Evolutionary conservation across 2,329 filamentous ascomycete genomes (phyloP).

Genomic region (Ceratocystis smalleyi): DNA sequence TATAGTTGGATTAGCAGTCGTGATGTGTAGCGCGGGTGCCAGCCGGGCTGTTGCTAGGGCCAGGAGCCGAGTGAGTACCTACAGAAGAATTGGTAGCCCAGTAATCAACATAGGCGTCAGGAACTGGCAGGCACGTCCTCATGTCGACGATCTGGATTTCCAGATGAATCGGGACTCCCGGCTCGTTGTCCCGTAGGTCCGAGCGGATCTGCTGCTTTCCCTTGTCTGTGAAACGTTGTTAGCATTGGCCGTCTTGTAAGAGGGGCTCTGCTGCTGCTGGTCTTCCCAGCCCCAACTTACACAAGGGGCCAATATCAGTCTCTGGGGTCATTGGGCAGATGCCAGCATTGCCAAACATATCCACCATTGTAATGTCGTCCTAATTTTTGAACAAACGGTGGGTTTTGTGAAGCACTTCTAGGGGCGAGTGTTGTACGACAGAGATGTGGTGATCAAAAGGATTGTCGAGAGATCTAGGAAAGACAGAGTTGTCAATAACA

Average conservation of each 20-base stretch:
- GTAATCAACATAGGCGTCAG: constrained; percentile 19
- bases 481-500: neutral
- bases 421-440: constrained; percentile 9
- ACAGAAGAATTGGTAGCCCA: constrained; percentile 25
- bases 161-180: constrained; percentile 18
- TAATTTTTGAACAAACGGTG: constrained; percentile 26
- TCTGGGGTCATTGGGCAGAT: constrained; percentile 36
- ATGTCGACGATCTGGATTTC: constrained; percentile 20
- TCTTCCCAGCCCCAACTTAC: constrained; percentile 16
- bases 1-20: constrained; percentile 1
- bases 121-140: constrained; percentile 19
- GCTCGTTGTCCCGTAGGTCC: constrained; percentile 18
- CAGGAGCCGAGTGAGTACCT: constrained; percentile 12
- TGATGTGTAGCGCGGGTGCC: too few relatives aligned
- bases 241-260: neutral
- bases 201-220: constrained; percentile 18
- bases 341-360: constrained; percentile 27
- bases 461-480: constrained; percentile 14
- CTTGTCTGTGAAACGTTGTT: constrained; percentile 13
- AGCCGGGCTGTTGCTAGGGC: neutral
- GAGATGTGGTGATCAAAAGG: constrained; percentile 8
- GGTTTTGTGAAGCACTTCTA: constrained; percentile 23
- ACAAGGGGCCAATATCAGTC: constrained; percentile 36
- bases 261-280: neutral
- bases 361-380: constrained; percentile 22